These are phyloP conservation scores for Fomitopsis palustris DNA, from an alignment of 1,284 basidiomycete genomes.

Conservation along the genomic window DNA sequence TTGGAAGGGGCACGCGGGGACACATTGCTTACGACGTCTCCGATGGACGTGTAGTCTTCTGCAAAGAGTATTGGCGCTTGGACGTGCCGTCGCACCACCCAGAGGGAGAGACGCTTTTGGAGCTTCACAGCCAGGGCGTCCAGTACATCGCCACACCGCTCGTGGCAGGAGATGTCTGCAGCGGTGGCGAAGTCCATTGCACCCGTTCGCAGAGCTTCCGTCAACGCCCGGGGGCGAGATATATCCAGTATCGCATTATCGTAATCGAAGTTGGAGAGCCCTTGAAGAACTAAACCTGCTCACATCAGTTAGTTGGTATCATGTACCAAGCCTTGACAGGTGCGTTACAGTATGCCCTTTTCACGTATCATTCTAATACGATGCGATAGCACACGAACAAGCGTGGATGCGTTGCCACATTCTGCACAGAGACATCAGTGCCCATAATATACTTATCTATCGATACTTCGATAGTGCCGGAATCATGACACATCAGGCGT, in stretches of 20 bases:
- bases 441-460: background rate
- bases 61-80: background rate
- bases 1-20: background rate
- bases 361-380: too few species aligned
- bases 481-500: background rate
- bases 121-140: background rate
- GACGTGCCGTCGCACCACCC: background rate
- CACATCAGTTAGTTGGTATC: background rate
- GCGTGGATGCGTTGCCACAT: background rate
- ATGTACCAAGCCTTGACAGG: background rate
- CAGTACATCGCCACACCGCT: background rate
- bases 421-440: background rate
- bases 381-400: background rate
- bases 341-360: too few species aligned
- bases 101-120: background rate
- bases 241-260: background rate
- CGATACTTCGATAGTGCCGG: background rate
- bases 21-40: background rate
- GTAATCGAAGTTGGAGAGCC: background rate
- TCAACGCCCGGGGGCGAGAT: background rate
- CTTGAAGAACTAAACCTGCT: background rate
- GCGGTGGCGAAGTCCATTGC: background rate
- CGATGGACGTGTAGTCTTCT: background rate
- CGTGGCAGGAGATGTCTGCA: background rate
- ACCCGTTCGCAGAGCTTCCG: background rate